Base-by-base conservation (phyloP, 495 filamentous ascomycete species). In the Elasticomyces elasticus region DNA sequence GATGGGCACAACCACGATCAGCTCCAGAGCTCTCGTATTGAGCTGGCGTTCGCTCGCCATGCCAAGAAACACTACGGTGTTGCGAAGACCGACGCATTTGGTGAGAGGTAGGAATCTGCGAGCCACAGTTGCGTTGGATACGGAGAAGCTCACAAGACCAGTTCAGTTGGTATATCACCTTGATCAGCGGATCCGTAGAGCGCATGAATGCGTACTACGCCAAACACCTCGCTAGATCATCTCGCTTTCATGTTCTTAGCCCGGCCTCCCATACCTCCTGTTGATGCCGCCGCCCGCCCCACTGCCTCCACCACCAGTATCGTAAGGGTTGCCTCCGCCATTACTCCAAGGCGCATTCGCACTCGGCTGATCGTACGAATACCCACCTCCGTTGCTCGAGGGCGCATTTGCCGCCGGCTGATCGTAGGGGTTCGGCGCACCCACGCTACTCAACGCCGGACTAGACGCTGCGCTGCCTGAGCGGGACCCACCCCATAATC, bases 401-500 rank as follows among this genome's bases (percentile, higher is more conserved):
- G 50, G 50, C 25, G 50, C 37, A 53, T 53, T 53, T 17, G 37
- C 50, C 6, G 22, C 13, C 6, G 50, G 50, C 42, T 37, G 51
- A 7, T 48, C 51, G 22, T 47, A 54, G 17, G 51, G 41, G 23
- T 48, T 48, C 51, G 25, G 6, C 4, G 15, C 10, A 11, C 53
- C 53, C 12, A 50, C 41, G 19, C 5, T 6, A 19, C 43, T 55
- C 43, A 50, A 49, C 19, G 12, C 50, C 9, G 50, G 50, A 33
- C 24, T 54, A 10, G 4, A n/a, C 10, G 22, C 12, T 17, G 40
- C 35, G 9, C 67, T 62, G 15, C 37, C 59, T 26, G 62, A 47
- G 49, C 58, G 62, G 47, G 66, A 62, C 10, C 74, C 76, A 26
- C 82, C 79, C 66, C 82, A 80, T 47, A 87, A 63, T 52, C 82